Evolutionary conservation across 2,329 filamentous ascomycete species (phyloP).

Genomic region (Blumeria hordei): DNA sequence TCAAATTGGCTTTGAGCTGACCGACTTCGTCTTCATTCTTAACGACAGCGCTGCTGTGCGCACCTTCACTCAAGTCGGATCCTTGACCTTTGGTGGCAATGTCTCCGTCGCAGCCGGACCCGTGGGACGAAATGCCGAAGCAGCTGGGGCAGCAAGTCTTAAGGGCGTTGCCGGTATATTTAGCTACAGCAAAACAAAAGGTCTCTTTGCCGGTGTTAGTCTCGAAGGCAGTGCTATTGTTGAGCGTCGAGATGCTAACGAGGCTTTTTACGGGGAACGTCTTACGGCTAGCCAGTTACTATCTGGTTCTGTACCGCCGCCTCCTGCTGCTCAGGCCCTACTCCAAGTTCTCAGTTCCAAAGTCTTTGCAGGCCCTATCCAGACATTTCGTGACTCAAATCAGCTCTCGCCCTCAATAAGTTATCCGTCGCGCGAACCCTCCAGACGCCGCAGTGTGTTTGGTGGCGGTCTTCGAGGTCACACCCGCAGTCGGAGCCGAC

Average conservation of each 20-base stretch:
- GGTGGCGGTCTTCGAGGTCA: constrained; percentile 33
- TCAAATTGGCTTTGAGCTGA: constrained; percentile 70
- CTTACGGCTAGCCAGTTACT: constrained; percentile 66
- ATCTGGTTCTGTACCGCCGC: constrained; percentile 50
- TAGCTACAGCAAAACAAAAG: constrained; percentile 95
- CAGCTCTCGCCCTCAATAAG: not conserved
- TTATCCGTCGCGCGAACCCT: constrained; percentile 12
- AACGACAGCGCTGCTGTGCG: constrained; percentile 78
- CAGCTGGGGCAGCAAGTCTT: constrained; percentile 76
- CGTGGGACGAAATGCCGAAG: constrained; percentile 83
- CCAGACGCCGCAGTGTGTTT: constrained; percentile 41
- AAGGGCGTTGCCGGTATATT: constrained; percentile 82
- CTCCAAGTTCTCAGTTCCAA: constrained; percentile 68
- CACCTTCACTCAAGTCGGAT: constrained; percentile 81
- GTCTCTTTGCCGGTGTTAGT: constrained; percentile 84
- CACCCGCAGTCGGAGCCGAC: no score
- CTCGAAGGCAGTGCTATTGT: constrained; percentile 83
- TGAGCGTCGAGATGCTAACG: constrained; percentile 86
- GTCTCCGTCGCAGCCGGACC: constrained; percentile 89
- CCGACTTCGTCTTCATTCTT: constrained; percentile 93
- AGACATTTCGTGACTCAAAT: constrained; percentile 16
- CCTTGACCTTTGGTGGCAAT: constrained; percentile 81
- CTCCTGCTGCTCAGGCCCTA: constrained; percentile 61
- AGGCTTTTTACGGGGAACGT: constrained; percentile 75
- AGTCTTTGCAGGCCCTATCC: constrained; percentile 67